phyloP scores from a whole-genome alignment of 2,329 filamentous ascomycete genomes.

The Cyanodermella asteris region DNA sequence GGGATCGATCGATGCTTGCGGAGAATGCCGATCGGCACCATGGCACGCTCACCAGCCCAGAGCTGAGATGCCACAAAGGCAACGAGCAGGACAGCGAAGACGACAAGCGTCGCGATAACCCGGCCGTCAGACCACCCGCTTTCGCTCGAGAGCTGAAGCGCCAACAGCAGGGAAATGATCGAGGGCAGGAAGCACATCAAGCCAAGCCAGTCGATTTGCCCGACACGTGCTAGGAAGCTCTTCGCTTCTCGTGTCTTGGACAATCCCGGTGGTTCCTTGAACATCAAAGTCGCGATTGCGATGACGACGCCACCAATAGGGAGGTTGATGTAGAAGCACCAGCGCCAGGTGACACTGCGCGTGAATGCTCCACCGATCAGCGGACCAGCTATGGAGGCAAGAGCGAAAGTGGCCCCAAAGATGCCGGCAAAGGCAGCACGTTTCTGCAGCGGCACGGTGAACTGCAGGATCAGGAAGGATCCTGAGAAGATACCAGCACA shows the following conservation, averaged over 20 bases:
- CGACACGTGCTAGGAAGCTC: constrained; percentile 12
- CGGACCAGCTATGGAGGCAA: constrained; percentile 4
- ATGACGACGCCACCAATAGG: constrained; percentile 1
- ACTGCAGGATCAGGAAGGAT: constrained; percentile 19
- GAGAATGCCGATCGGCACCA: constrained; percentile 21
- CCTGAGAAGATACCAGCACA: constrained; percentile 29
- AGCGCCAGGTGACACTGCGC: constrained; percentile 9
- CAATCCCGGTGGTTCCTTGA: background rate
- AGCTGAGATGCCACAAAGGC: constrained; percentile 1
- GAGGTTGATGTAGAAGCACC: constrained; percentile 6
- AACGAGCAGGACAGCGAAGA: constrained; percentile 17
- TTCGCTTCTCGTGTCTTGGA: background rate
- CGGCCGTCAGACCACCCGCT: constrained; percentile 5
- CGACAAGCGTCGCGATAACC: constrained; percentile 25
- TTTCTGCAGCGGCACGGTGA: constrained; percentile 13
- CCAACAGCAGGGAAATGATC: constrained; percentile 21
- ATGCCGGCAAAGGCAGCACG: constrained; percentile 15
- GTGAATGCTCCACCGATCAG: constrained; percentile 10
- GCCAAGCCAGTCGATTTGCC: constrained; percentile 25
- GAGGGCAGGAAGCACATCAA: constrained; percentile 18
- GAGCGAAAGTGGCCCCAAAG: constrained; percentile 9
- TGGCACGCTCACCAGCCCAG: constrained; percentile 1
- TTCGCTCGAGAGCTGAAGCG: constrained; percentile 22
- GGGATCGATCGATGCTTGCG: constrained; percentile 19
- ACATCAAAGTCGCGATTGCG: constrained; percentile 1